Conservation (phyloP, 139 green algal genomes). For the Chlamydomonas eustigma region DNA sequence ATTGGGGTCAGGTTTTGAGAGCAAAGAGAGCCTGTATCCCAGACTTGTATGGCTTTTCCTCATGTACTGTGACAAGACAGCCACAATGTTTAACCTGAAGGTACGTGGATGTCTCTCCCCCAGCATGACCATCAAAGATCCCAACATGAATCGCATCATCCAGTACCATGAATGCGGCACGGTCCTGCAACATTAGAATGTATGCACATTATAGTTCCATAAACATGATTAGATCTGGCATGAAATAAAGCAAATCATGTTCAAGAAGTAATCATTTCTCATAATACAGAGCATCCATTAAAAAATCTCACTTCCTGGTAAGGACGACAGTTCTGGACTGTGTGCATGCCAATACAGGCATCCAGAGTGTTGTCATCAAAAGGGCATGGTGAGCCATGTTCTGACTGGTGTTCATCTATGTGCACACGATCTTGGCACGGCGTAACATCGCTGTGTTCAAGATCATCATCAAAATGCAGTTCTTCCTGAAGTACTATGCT, state of each 20-base stretch:
- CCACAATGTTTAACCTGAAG: conserved; percentile 4
- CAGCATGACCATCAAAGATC: conserved; percentile 14
- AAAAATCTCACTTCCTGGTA: conserved; percentile 9
- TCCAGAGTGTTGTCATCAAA: background rate
- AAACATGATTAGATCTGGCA: background rate
- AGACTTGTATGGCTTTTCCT: no score
- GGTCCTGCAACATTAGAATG: conserved; percentile 12
- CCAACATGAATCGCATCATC: background rate
- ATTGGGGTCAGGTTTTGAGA: no score
- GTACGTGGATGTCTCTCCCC: background rate
- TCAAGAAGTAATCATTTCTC: background rate
- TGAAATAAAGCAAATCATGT: background rate
- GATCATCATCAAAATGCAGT: no score
- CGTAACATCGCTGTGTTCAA: no score
- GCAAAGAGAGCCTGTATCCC: no score
- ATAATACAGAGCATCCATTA: background rate
- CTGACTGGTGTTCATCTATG: no score
- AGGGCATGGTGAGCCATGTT: no score
- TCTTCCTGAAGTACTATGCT: no score
- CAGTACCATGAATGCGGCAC: background rate
- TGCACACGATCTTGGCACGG: no score
- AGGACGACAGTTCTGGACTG: background rate
- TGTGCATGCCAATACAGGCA: background rate
- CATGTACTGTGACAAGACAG: background rate
- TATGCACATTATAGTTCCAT: background rate